Percentiles rank a stretch among this genome's conserved stretches.
Evolutionary conservation across 108 stramenopile genomes (phyloP).

Genomic region (Nitzschia sp.): DNA sequence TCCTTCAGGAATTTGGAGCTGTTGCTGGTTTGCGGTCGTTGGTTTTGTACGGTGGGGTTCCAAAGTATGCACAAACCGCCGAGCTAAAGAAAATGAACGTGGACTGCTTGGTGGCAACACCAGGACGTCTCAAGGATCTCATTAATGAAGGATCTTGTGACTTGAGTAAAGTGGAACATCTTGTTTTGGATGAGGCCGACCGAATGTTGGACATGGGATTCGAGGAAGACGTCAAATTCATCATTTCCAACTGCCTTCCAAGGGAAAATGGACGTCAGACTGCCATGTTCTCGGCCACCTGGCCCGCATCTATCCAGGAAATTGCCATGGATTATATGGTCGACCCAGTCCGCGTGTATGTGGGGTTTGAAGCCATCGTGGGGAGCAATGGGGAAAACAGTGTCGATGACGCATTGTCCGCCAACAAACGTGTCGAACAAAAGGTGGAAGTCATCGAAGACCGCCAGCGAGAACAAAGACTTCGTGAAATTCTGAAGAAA

Average conservation of each 20-base stretch:
- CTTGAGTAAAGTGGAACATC: slow-evolving; percentile 69
- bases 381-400: slow-evolving; percentile 73
- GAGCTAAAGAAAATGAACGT: slow-evolving; percentile 66
- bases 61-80: slow-evolving; percentile 84
- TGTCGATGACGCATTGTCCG: slow-evolving; percentile 88
- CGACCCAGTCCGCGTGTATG: slow-evolving; percentile 83
- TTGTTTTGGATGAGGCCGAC: slow-evolving; percentile 99
- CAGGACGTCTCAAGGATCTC: slow-evolving; percentile 95
- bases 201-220: slow-evolving; percentile 98
- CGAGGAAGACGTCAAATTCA: slow-evolving; percentile 74
- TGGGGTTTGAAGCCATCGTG: slow-evolving; percentile 84
- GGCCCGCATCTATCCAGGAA: slow-evolving; percentile 93
- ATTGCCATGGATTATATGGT: slow-evolving; percentile 90
- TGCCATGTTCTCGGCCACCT: slow-evolving; percentile 98
- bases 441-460: slow-evolving; percentile 95
- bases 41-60: slow-evolving; percentile 96
- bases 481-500: slow-evolving; percentile 75
- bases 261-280: slow-evolving; percentile 82
- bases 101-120: slow-evolving; percentile 95
- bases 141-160: slow-evolving; percentile 86
- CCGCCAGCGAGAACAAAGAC: slow-evolving; percentile 77
- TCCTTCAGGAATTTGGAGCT: slow-evolving; percentile 87
- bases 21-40: slow-evolving; percentile 73
- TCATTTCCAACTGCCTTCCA: slow-evolving; percentile 64
- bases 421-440: slow-evolving; percentile 94